These are phyloP conservation scores for Pythium insidiosum DNA, from an alignment of 352 stramenopile genomes.

Conservation along the genomic window DNA sequence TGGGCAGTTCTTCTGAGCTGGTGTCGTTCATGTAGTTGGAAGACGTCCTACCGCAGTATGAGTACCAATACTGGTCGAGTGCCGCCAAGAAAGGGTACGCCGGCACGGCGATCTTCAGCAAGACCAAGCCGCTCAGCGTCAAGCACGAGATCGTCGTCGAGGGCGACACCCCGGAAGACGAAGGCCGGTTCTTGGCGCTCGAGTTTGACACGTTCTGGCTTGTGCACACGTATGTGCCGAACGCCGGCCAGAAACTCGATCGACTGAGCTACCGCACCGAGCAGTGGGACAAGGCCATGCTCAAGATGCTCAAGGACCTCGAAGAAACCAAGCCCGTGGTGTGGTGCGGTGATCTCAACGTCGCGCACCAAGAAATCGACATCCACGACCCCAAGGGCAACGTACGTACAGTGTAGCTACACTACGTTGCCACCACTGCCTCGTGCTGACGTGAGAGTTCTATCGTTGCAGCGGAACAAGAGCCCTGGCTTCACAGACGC, in stretches of 20 bases:
- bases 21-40: constrained; percentile 23
- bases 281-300: constrained; percentile 72
- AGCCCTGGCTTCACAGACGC: constrained; percentile 73
- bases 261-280: constrained; percentile 61
- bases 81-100: constrained; percentile 75
- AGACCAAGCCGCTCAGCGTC: constrained; percentile 62
- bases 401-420: constrained; percentile 20
- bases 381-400: constrained; percentile 85
- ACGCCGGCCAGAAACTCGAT: constrained; percentile 66
- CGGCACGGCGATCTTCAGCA: constrained; percentile 66
- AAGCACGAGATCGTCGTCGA: constrained; percentile 58
- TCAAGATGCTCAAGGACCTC: constrained; percentile 58
- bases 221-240: constrained; percentile 82
- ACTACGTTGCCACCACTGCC: too few species aligned
- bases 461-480: constrained; percentile 36
- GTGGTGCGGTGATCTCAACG: constrained; percentile 84
- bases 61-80: constrained; percentile 73
- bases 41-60: constrained; percentile 63
- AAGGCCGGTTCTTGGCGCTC: constrained; percentile 73
- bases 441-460: neutral
- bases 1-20: too few species aligned
- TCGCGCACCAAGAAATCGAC: constrained; percentile 83
- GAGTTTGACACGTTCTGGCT: constrained; percentile 76
- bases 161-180: constrained; percentile 35
- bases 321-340: constrained; percentile 71